These are phyloP conservation scores for Verticillium tricorpus DNA, from an alignment of 2,329 filamentous ascomycete genomes.

Conservation along the genomic window DNA sequence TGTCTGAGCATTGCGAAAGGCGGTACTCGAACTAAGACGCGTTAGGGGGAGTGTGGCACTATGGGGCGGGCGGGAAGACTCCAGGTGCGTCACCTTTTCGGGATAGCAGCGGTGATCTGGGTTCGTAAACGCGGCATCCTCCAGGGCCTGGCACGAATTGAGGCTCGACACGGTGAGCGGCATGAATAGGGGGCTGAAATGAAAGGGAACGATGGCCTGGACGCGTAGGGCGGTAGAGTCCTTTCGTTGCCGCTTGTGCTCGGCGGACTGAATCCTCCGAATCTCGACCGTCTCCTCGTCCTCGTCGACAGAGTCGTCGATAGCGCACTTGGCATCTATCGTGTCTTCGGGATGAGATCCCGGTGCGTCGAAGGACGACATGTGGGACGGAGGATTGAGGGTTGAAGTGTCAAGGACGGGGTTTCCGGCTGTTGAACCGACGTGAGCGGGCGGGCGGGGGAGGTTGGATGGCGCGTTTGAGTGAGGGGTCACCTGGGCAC, in stretches of 20 bases:
- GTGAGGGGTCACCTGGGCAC: not conserved
- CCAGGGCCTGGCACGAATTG: slow-evolving; percentile 52
- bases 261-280: slow-evolving; percentile 32
- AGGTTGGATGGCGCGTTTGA: not conserved
- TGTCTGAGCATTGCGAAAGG: slow-evolving; percentile 67
- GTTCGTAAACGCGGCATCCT: slow-evolving; percentile 49
- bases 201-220: slow-evolving; percentile 46
- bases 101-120: slow-evolving; percentile 43
- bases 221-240: slow-evolving; percentile 25
- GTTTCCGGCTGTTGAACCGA: not conserved
- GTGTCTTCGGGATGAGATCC: not conserved
- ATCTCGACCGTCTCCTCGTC: slow-evolving; percentile 29
- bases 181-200: slow-evolving; percentile 69
- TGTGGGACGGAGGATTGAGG: not conserved
- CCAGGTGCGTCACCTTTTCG: slow-evolving; percentile 43
- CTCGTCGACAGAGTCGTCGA: slow-evolving; percentile 34
- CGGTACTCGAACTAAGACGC: slow-evolving; percentile 66
- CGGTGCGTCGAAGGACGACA: not conserved
- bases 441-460: not conserved
- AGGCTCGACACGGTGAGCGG: slow-evolving; percentile 64
- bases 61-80: not conserved
- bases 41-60: slow-evolving; percentile 4
- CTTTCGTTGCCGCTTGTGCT: slow-evolving; percentile 30
- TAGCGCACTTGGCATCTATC: slow-evolving; percentile 19
- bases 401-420: not conserved